phyloP scores from a whole-genome alignment of 176 grass and related monocot species.

The Raddia distichophylla region DNA sequence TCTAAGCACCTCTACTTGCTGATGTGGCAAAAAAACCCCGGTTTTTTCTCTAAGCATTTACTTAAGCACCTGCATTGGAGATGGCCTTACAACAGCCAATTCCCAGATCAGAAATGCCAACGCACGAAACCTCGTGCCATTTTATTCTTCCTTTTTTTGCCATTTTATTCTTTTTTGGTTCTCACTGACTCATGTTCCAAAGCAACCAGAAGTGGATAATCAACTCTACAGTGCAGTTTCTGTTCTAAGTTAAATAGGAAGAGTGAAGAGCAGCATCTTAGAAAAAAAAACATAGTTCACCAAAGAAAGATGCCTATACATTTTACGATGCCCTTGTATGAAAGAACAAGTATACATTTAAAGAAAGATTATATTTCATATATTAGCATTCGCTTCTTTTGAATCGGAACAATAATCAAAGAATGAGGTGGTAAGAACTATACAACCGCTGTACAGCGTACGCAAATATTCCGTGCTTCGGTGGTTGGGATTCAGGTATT shows the following conservation, averaged over 20 bases:
- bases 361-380: background rate
- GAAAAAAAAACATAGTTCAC: background rate
- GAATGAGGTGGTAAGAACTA: conserved; percentile 15
- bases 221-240: too few species aligned
- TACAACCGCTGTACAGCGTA: background rate
- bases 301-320: background rate
- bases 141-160: background rate
- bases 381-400: background rate
- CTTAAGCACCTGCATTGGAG: too few species aligned
- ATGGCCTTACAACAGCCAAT: background rate
- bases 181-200: background rate
- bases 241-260: background rate
- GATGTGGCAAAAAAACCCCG: too few species aligned
- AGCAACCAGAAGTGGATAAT: background rate
- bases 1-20: too few species aligned
- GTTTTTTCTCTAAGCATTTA: too few species aligned
- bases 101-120: background rate
- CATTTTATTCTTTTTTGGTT: background rate
- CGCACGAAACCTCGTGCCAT: background rate
- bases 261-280: background rate
- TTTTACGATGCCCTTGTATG: background rate
- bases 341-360: background rate
- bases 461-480: conserved; percentile 13
- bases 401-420: background rate
- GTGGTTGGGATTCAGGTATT: background rate